These are phyloP conservation scores for Yamadazyma dushanensis DNA, from an alignment of 1,139 yeast species.

Conservation along the genomic window DNA sequence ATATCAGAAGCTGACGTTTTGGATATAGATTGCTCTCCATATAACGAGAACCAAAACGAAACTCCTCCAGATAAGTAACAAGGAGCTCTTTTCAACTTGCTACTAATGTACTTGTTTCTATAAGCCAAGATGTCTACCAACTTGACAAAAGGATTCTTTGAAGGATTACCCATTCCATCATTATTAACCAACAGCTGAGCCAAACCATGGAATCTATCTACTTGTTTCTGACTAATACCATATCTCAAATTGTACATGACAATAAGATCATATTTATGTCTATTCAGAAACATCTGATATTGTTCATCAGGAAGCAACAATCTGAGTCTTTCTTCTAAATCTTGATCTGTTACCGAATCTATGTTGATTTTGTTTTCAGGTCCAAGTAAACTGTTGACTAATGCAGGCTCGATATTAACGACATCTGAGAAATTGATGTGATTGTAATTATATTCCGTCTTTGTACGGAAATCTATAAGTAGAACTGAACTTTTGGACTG, in stretches of 20 bases:
- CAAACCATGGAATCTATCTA: conserved; percentile 30
- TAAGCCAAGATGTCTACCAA: conserved; percentile 54
- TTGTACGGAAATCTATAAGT: conserved; percentile 65
- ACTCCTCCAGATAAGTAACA: conserved; percentile 45
- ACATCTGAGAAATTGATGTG: conserved; percentile 59
- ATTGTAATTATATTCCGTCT: conserved; percentile 54
- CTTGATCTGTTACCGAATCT: conserved; percentile 50
- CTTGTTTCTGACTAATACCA: conserved; percentile 22
- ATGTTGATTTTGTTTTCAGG: conserved; percentile 23
- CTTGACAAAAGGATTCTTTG: conserved; percentile 46
- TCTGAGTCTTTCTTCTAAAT: conserved; percentile 58
- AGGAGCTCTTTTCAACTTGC: conserved; percentile 35
- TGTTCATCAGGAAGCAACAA: conserved; percentile 56
- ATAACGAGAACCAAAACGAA: conserved; percentile 33
- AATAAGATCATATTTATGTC: conserved; percentile 59
- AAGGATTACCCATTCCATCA: conserved; percentile 27
- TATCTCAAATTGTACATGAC: conserved; percentile 57
- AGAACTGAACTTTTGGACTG: conserved; percentile 29
- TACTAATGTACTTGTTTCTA: conserved; percentile 37
- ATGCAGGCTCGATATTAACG: conserved; percentile 72
- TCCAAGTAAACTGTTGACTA: conserved; percentile 25
- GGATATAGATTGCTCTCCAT: conserved; percentile 31
- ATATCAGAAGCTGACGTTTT: conserved; percentile 17
- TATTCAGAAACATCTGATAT: conserved; percentile 46
- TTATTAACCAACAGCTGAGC: conserved; percentile 19